phyloP scores from a whole-genome alignment of 306 rosid species.

The Trifolium fragiferum region DNA sequence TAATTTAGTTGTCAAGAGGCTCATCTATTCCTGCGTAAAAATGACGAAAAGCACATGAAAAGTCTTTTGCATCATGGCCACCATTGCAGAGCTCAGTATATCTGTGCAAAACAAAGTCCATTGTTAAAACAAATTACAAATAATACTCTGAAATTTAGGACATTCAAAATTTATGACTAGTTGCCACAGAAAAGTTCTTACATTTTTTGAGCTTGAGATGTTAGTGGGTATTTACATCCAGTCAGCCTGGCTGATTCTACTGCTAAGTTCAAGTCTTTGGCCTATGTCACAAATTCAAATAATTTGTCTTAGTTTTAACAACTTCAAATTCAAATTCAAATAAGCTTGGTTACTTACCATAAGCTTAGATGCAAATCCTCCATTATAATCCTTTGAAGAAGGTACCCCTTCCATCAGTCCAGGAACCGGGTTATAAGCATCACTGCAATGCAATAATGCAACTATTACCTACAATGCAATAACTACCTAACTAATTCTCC shows the following conservation, averaged over 20 bases:
- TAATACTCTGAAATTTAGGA: neutral
- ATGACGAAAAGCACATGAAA: constrained; percentile 84
- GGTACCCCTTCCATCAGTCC: constrained; percentile 94
- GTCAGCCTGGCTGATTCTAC: constrained; percentile 72
- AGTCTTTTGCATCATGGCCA: constrained; percentile 72
- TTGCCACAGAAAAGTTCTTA: constrained; percentile 36
- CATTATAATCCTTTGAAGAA: constrained; percentile 82
- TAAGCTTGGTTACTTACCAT: constrained; percentile 69
- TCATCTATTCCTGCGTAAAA: constrained; percentile 71
- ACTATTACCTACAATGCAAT: neutral
- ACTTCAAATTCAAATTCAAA: neutral
- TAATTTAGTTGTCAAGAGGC: constrained; percentile 30
- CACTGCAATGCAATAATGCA: constrained; percentile 68
- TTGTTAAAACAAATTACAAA: constrained; percentile 2
- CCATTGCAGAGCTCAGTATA: constrained; percentile 65
- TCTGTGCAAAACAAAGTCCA: constrained; percentile 49
- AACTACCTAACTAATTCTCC: too few relatives aligned
- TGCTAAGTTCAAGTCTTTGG: constrained; percentile 83
- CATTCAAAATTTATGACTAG: neutral
- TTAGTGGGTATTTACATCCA: constrained; percentile 66
- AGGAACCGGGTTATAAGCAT: constrained; percentile 94
- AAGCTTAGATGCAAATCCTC: constrained; percentile 94
- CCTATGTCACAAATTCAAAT: constrained; percentile 51
- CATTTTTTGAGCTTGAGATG: constrained; percentile 79
- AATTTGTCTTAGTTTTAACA: constrained; percentile 21